Evolutionary conservation across 2,329 filamentous ascomycete species (phyloP), one percentile per base, ranked within the genome.

Genomic region (Parascedosporium putredinis): DNA sequence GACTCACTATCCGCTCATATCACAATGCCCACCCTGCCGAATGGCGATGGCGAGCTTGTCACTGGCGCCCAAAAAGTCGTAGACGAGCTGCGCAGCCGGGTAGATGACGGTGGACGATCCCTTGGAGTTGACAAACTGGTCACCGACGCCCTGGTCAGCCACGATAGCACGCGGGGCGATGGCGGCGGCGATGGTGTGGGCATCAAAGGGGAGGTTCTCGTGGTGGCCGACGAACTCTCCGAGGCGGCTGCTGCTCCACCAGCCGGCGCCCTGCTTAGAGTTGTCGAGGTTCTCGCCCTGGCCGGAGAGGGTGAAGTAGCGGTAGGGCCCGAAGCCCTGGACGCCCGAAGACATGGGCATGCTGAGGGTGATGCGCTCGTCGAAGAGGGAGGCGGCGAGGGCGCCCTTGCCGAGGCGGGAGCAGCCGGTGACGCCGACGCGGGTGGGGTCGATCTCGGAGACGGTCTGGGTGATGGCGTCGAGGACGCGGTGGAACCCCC

Each of bases 171-270:
- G 64, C 2, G 78, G 78, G n/a, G 75, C 75, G 24, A 80, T 67
- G 18, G 79, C 67, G 6, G 69, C 76, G n/a, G 74, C 76, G 38
- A 81, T 70, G 55, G 74, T 72, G 60, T 81, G 77, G 45, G 78
- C 76, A 56, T 80, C 77, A 54, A 73, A 73, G 2, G 78, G 74
- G 42, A 80, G 64, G 57, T 70, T 69, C 57, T 71, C 70, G 50
- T 68, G 66, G 54, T 66, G 73, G 68, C 83, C 77, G 72, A 71
- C 66, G 54, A 71, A 67, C 9, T 72, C 86, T 47, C 75, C 71
- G 48, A 79, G 73, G 33, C 62, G 62, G 29, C 58, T 64, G 52
- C 71, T 71, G 62, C 74, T 78, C 76, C 76, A 80, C 57, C 76
- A 77, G 4, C 75, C 74, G 46, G 78, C 76, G 12, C 67, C 69